Evolutionary conservation across 208 protist species (phyloP).

Genomic region (Leishmania amazonensis): DNA sequence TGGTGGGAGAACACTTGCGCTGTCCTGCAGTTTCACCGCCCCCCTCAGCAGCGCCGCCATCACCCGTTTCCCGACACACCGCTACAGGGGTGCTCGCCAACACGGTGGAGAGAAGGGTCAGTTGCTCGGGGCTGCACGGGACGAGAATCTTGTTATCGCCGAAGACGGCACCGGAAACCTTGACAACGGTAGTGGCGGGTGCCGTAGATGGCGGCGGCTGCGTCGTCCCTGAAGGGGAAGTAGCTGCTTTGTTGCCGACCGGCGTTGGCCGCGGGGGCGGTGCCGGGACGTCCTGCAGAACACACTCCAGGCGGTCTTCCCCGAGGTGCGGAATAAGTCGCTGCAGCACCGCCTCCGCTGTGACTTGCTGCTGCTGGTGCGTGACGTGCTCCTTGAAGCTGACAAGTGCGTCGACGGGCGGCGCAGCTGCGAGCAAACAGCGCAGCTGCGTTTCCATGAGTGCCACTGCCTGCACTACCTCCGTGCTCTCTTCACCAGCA

Average conservation of each 20-base stretch:
- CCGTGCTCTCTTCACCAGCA: neutral
- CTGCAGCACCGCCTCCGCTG: conserved; percentile 32
- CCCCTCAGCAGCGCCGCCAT: neutral
- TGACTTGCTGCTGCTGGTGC: conserved; percentile 1
- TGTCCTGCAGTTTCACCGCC: neutral
- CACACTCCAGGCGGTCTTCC: conserved; percentile 7
- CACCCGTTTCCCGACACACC: neutral
- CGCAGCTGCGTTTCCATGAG: conserved; percentile 22
- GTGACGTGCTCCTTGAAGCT: conserved; percentile 31
- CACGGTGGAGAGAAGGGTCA: conserved; percentile 54
- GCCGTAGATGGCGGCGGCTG: neutral
- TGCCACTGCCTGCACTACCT: conserved; percentile 2
- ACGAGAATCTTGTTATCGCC: conserved; percentile 59
- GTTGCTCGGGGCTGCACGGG: conserved; percentile 56
- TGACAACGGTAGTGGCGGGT: conserved; percentile 18
- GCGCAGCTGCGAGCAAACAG: conserved; percentile 21
- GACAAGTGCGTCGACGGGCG: conserved; percentile 39
- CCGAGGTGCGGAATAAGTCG: conserved; percentile 32
- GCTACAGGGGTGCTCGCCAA: conserved; percentile 6
- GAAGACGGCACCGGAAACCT: conserved; percentile 45
- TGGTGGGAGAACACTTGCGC: neutral
- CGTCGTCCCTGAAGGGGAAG: neutral
- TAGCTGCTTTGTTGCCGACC: neutral
- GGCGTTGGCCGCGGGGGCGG: neutral
- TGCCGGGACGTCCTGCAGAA: conserved; percentile 21